Base-by-base conservation (phyloP, 1,139 yeast genomes). In the Geotrichum restrictum region DNA sequence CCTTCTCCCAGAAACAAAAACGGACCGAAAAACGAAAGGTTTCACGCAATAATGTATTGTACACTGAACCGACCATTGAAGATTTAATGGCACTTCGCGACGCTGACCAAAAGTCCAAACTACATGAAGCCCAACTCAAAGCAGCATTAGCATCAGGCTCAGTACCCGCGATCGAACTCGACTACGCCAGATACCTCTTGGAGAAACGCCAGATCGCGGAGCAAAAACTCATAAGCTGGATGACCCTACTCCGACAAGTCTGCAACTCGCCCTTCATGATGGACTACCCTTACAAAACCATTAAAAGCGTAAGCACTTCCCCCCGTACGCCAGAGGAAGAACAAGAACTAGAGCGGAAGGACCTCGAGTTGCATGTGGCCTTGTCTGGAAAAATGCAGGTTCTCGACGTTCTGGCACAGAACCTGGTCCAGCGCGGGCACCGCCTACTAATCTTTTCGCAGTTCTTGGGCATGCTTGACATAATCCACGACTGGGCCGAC, bases 361-460 rank as follows among this genome's bases (percentile, higher is more conserved):
- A 40, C 11, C 29, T 40, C 7, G 40, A 22, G 6, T 21, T 40
- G 6, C 24, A 32, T 3, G 3, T 47, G 2, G n/a, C 39, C 14
- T 24, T 21, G n/a, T 47, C 50, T 73, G 98, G 98, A 55, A 94
- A 94, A 66, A 74, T 94, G 41, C 98, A 94, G 64, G 84, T 82
- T 61, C 72, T 94, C 51, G 94, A 97, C 0, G 67, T 71, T 3
- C 72, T 94, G 50, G 70, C 93, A 53, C 88, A 86, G 56, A 84
- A 86, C 27, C 74, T 94, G 59, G 84, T 86, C 51, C 82, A 87
- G 36, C 81, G 81, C 48, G 98, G 98, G 0, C 98, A 94, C 65
- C 76, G 98, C 55, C 97, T 95, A 1, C 77, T 94, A 60, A 93
- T 94, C 54, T 94, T 94, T 72, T 94, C 99, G 0, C 99, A 94